These are phyloP conservation scores for Laguncularia racemosa DNA, from an alignment of 345 rosid species.

Conservation along the genomic window DNA sequence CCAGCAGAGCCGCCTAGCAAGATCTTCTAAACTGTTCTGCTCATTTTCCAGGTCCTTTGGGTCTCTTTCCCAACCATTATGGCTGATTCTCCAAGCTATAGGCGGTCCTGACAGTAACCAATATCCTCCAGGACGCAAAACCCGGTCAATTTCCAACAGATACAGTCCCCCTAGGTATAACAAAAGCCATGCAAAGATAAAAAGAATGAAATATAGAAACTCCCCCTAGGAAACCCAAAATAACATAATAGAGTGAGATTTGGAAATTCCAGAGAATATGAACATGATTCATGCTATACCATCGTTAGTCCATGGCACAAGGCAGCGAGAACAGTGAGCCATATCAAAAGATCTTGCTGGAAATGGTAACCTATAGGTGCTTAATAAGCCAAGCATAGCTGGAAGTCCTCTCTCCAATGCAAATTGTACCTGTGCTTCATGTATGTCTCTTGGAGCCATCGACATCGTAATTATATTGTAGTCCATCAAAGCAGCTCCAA, in stretches of 20 bases:
- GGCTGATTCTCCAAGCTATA: constrained; percentile 35
- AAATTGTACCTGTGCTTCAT: constrained; percentile 72
- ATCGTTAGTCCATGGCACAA: constrained; percentile 46
- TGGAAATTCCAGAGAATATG: neutral
- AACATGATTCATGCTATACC: constrained; percentile 27
- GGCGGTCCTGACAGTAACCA: constrained; percentile 75
- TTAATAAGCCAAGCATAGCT: constrained; percentile 55
- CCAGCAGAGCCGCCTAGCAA: constrained; percentile 56
- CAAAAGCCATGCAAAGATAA: neutral
- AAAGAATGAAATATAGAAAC: neutral
- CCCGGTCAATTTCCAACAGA: constrained; percentile 64
- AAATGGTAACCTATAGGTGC: constrained; percentile 49
- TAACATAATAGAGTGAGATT: too few relatives aligned
- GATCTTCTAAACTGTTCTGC: constrained; percentile 41
- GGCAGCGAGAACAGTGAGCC: constrained; percentile 78
- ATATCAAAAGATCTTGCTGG: constrained; percentile 65
- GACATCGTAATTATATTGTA: constrained; percentile 60
- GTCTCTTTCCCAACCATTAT: constrained; percentile 36
- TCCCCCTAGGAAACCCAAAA: too few relatives aligned
- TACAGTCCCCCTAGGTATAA: constrained; percentile 30
- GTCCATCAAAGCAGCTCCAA: constrained; percentile 49
- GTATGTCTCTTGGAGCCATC: constrained; percentile 68
- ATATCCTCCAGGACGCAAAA: constrained; percentile 62
- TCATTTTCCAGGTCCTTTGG: constrained; percentile 37
- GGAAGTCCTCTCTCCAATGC: constrained; percentile 75